Evolutionary conservation across 305 asterid species (phyloP).

Genomic region (Fraxinus floribunda): DNA sequence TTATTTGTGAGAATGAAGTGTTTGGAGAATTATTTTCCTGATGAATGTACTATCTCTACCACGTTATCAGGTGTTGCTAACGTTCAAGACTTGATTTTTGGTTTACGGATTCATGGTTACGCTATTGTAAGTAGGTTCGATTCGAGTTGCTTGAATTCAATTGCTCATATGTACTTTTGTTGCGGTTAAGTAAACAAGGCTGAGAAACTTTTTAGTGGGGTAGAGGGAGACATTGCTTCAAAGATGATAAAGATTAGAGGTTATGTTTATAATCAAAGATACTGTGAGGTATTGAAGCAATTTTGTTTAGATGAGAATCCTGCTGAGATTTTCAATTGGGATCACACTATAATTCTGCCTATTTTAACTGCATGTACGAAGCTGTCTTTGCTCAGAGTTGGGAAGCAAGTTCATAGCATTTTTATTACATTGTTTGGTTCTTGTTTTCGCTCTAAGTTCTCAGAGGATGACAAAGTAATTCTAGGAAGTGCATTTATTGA

Average conservation of each 20-base stretch:
- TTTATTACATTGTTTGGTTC: conserved; percentile 22
- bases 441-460: background rate
- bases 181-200: conserved; percentile 31
- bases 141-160: conserved; percentile 24
- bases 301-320: conserved; percentile 12
- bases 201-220: conserved; percentile 28
- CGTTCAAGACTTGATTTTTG: conserved; percentile 27
- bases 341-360: conserved; percentile 34
- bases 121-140: conserved; percentile 33
- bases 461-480: conserved; percentile 21
- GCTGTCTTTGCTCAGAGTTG: conserved; percentile 32
- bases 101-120: conserved; percentile 37
- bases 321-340: conserved; percentile 27
- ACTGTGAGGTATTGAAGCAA: conserved; percentile 28
- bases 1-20: conserved; percentile 38
- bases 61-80: conserved; percentile 31
- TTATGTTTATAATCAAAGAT: conserved; percentile 25
- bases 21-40: conserved; percentile 29
- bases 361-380: conserved; percentile 35
- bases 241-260: conserved; percentile 38
- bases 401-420: conserved; percentile 44
- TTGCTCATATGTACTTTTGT: conserved; percentile 38
- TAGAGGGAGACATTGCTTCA: conserved; percentile 18
- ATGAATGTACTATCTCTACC: conserved; percentile 37
- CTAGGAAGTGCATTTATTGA: conserved; percentile 39